A percentile compares a stretch with the other conserved stretches of the same genome.
phyloP scores from a whole-genome alignment of 148 eudicot species.

The Spergularia marina region DNA sequence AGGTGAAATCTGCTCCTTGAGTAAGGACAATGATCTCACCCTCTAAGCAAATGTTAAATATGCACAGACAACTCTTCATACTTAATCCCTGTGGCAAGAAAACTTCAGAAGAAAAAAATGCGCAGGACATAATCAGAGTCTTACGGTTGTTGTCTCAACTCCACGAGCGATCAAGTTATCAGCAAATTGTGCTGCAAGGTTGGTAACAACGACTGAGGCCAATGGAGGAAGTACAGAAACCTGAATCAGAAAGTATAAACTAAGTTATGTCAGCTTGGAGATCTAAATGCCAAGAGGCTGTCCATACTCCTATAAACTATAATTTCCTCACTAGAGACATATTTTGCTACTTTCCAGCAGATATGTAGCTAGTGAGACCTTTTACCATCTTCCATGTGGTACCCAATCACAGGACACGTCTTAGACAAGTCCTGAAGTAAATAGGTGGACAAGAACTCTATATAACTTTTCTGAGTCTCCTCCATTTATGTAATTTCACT shows the following conservation, averaged over 20 bases:
- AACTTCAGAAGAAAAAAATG: not conserved
- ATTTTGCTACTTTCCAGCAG: not conserved
- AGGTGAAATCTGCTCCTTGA: no score
- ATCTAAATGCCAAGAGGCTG: not conserved
- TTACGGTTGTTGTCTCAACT: conserved; percentile 79
- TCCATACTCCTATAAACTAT: not conserved
- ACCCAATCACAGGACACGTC: not conserved
- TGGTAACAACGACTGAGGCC: conserved; percentile 80
- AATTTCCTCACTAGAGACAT: not conserved
- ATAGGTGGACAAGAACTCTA: not conserved
- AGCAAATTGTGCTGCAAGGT: conserved; percentile 84
- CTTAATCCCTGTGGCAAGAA: not conserved
- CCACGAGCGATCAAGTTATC: conserved; percentile 75
- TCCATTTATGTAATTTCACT: not conserved
- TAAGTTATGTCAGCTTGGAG: not conserved
- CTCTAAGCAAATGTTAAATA: not conserved
- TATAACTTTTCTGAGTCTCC: not conserved
- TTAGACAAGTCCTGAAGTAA: conserved; percentile 1
- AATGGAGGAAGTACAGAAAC: conserved; percentile 94
- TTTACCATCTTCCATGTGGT: not conserved
- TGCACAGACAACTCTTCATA: not conserved
- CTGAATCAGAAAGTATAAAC: conserved; percentile 36
- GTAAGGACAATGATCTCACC: no score
- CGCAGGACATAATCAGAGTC: conserved; percentile 14
- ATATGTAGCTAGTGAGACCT: not conserved